Evolutionary conservation across 2,329 filamentous ascomycete species (phyloP).

Genomic region (Chrysoporthe cubensis): DNA sequence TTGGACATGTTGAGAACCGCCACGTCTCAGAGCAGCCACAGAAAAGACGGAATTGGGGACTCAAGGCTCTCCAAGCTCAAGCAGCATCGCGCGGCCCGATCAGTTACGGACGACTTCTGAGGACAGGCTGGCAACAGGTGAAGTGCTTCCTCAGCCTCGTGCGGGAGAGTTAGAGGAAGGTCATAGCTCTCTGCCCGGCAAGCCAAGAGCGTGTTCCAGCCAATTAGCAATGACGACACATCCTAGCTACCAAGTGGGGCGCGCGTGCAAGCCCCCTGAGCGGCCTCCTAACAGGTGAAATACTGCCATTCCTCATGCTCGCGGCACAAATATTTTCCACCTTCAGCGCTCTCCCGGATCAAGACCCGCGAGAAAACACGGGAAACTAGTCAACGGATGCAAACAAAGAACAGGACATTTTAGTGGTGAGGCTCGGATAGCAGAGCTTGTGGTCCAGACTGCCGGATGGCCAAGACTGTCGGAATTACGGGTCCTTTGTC

Average conservation of each 20-base stretch:
- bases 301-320: neutral
- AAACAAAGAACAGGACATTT: conserved; percentile 13
- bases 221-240: conserved; percentile 1
- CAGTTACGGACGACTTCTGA: conserved; percentile 23
- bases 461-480: conserved; percentile 6
- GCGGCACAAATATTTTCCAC: neutral
- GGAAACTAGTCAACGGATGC: neutral
- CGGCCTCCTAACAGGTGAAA: neutral
- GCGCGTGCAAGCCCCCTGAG: neutral
- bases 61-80: conserved; percentile 10
- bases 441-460: conserved; percentile 4
- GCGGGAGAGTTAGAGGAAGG: neutral
- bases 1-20: conserved; percentile 35
- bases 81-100: conserved; percentile 26
- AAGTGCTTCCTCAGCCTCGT: conserved; percentile 29
- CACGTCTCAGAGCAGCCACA: conserved; percentile 19
- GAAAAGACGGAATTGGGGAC: conserved; percentile 1
- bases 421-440: neutral
- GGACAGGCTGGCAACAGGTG: conserved; percentile 27
- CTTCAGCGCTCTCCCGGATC: neutral
- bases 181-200: conserved; percentile 3
- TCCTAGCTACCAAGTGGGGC: neutral
- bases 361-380: neutral
- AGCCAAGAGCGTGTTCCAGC: neutral
- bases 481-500: conserved; percentile 17